Conservation (phyloP, 352 stramenopile genomes). For the Pythium vanterpoolii region DNA sequence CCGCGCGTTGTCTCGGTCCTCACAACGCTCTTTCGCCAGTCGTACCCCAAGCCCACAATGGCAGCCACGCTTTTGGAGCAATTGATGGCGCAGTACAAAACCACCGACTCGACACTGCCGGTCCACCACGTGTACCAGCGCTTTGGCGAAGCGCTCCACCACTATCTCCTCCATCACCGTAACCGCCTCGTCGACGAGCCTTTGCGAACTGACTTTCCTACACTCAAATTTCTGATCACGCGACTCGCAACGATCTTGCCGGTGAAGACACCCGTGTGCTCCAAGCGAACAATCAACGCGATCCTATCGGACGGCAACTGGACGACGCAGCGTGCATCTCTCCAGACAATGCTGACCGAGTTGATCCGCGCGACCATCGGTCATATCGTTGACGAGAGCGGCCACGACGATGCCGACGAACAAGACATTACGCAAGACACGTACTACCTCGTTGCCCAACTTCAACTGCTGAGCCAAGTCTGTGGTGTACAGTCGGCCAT, state of each 20-base stretch:
- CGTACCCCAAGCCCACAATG: background rate
- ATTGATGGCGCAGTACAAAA: constrained; percentile 11
- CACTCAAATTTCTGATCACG: constrained; percentile 10
- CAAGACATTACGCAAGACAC: constrained; percentile 22
- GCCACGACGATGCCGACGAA: constrained; percentile 2
- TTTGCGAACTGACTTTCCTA: constrained; percentile 5
- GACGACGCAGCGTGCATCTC: background rate
- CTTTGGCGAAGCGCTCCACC: constrained; percentile 21
- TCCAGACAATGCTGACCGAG: background rate
- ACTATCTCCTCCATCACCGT: constrained; percentile 7
- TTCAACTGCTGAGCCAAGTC: constrained; percentile 13
- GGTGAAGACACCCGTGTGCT: constrained; percentile 8
- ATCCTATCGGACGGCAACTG: background rate
- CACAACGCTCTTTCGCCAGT: background rate
- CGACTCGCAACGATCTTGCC: constrained; percentile 9
- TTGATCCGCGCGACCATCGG: constrained; percentile 8
- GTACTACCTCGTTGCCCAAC: constrained; percentile 15
- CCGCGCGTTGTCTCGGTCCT: constrained; percentile 11
- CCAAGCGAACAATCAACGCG: constrained; percentile 5
- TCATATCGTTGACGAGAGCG: constrained; percentile 3
- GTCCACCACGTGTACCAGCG: constrained; percentile 12
- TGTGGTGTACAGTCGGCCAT: constrained; percentile 3
- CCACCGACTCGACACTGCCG: background rate
- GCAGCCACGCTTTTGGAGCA: constrained; percentile 1
- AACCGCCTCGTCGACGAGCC: background rate